phyloP scores from a whole-genome alignment of 768 basidiomycete genomes.

The Auricularia cornea region DNA sequence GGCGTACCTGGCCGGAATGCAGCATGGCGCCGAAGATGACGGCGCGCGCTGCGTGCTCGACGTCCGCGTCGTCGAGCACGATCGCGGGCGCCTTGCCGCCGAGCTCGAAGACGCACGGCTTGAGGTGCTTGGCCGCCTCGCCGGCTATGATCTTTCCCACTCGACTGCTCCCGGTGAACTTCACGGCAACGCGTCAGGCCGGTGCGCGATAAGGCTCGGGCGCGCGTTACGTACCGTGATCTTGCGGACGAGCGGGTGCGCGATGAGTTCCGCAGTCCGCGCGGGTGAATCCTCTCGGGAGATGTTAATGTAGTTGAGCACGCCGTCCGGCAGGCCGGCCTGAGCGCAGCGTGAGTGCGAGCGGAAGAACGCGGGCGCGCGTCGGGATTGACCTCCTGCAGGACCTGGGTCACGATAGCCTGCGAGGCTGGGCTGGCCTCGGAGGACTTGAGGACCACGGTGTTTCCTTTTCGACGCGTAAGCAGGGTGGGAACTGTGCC shows the following conservation, averaged over 20 bases:
- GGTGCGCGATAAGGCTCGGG: neutral
- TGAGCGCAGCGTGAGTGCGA: slow-evolving; percentile 7
- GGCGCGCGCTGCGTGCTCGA: slow-evolving; percentile 43
- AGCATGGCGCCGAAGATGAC: slow-evolving; percentile 37
- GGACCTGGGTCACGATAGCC: slow-evolving; percentile 35
- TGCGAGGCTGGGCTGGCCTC: slow-evolving; percentile 43
- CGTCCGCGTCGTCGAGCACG: slow-evolving; percentile 45
- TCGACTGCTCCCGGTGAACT: slow-evolving; percentile 51
- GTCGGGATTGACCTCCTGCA: slow-evolving; percentile 30
- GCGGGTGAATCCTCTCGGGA: slow-evolving; percentile 35
- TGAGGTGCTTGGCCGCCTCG: slow-evolving; percentile 48
- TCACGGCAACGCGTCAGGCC: slow-evolving; percentile 4
- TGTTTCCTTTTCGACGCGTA: slow-evolving; percentile 39
- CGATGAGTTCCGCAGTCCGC: slow-evolving; percentile 44
- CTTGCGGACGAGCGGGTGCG: slow-evolving; percentile 42
- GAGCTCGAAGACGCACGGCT: slow-evolving; percentile 48
- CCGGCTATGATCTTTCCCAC: slow-evolving; percentile 45
- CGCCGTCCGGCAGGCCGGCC: slow-evolving; percentile 54
- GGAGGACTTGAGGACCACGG: slow-evolving; percentile 44
- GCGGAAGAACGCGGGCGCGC: neutral
- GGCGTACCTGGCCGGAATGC: slow-evolving; percentile 31
- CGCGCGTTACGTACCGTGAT: slow-evolving; percentile 37
- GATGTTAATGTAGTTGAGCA: slow-evolving; percentile 47
- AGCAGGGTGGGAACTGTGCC: no score
- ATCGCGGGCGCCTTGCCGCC: slow-evolving; percentile 48